Evolutionary conservation across 1,284 basidiomycete genomes (phyloP).

Genomic region (Cystobasidiaceae sp.): DNA sequence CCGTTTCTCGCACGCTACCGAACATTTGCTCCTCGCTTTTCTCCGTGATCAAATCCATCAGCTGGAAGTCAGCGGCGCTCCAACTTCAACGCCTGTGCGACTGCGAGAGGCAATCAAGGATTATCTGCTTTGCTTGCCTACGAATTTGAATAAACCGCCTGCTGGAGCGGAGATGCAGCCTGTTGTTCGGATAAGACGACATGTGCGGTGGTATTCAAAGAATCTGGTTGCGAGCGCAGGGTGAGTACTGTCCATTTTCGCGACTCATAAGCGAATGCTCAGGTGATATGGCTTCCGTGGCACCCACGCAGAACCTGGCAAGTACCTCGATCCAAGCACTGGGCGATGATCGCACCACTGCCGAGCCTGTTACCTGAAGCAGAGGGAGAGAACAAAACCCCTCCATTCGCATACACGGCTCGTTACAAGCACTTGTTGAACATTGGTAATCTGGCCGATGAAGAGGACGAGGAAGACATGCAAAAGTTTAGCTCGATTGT

Average conservation of each 20-base stretch:
- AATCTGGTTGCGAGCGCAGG: constrained; percentile 37
- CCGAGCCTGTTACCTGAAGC: not conserved
- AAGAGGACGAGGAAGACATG: constrained; percentile 37
- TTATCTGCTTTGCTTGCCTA: constrained; percentile 38
- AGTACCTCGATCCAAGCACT: constrained; percentile 38
- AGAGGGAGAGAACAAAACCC: constrained; percentile 14
- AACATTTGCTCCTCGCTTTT: constrained; percentile 78
- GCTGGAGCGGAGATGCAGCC: constrained; percentile 29
- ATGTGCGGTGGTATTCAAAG: constrained; percentile 39
- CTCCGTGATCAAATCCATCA: constrained; percentile 54
- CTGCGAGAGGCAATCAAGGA: constrained; percentile 38
- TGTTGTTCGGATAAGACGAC: constrained; percentile 34
- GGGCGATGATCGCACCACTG: constrained; percentile 36
- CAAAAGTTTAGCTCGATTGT: constrained; percentile 39
- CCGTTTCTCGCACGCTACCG: constrained; percentile 71
- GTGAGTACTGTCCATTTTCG: constrained; percentile 1
- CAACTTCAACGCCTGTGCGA: constrained; percentile 36
- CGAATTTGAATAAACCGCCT: constrained; percentile 34
- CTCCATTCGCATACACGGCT: constrained; percentile 37
- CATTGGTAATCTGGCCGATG: constrained; percentile 44
- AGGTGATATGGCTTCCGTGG: not conserved
- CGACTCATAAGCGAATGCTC: not conserved
- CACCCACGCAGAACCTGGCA: constrained; percentile 37
- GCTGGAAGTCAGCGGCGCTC: constrained; percentile 34
- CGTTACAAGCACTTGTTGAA: constrained; percentile 51